Conservation (phyloP, 805 yeast genomes). For the Blastobotrys robertii region DNA sequence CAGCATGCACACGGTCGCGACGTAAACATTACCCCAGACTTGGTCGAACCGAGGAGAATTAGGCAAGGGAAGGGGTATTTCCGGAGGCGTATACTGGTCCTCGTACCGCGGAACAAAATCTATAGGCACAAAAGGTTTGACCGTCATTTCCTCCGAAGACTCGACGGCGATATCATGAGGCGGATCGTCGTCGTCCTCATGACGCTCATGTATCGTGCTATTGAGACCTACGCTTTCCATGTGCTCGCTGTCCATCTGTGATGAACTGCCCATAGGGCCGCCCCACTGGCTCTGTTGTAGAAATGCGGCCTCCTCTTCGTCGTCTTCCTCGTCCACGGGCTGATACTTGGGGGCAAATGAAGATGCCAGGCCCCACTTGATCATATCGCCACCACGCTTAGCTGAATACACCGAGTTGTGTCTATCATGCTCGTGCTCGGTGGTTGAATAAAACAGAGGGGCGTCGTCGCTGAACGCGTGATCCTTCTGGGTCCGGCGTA, state of each 20-base stretch:
- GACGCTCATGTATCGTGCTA: conserved; percentile 4
- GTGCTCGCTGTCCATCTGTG: too few species aligned
- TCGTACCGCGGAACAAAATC: conserved; percentile 2
- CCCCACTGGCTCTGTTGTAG: too few species aligned
- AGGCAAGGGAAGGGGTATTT: conserved; percentile 5
- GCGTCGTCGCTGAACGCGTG: conserved; percentile 14
- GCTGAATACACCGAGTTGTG: conserved; percentile 3
- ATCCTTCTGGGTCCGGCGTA: too few species aligned
- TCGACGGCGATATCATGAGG: conserved; percentile 25
- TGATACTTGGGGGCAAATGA: conserved; percentile 1
- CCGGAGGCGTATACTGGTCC: conserved; percentile 6
- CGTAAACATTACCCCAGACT: conserved; percentile 21
- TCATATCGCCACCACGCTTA: not conserved
- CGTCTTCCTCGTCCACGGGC: conserved; percentile 1
- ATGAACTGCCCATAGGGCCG: too few species aligned
- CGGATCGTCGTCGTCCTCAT: conserved; percentile 19
- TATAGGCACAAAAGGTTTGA: conserved; percentile 8
- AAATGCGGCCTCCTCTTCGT: not conserved
- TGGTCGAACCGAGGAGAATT: conserved; percentile 12
- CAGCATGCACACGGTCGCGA: conserved; percentile 19
- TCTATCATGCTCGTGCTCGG: conserved; percentile 14
- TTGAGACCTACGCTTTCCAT: not conserved
- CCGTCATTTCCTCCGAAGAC: conserved; percentile 1
- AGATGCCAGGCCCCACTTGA: conserved; percentile 1
- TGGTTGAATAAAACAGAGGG: conserved; percentile 22